Conservation (phyloP, 352 stramenopile genomes). For the Globisporangium nodosum region DNA sequence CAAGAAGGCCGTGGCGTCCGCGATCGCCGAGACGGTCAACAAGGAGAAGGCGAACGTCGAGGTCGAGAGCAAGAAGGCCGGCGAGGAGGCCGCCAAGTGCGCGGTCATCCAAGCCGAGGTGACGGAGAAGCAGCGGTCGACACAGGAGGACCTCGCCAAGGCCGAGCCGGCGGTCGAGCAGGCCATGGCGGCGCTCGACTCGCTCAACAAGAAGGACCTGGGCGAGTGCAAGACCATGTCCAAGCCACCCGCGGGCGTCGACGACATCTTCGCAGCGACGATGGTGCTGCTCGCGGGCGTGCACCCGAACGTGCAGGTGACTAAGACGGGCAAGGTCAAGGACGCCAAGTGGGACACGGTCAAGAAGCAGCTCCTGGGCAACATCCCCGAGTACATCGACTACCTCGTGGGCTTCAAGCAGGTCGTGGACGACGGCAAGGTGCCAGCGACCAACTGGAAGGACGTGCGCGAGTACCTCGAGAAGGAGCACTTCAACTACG, state of each 20-base stretch:
- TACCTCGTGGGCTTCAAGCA: conserved; percentile 93
- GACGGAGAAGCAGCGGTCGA: conserved; percentile 89
- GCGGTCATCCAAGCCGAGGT: conserved; percentile 93
- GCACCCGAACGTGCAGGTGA: conserved; percentile 90
- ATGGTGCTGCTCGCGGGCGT: conserved; percentile 94
- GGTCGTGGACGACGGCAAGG: conserved; percentile 91
- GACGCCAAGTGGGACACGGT: conserved; percentile 93
- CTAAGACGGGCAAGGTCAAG: conserved; percentile 95
- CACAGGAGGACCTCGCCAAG: conserved; percentile 89
- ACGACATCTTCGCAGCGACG: conserved; percentile 92
- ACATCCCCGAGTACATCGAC: conserved; percentile 96
- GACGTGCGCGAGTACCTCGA: conserved; percentile 92
- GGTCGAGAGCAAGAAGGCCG: conserved; percentile 91
- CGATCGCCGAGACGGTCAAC: conserved; percentile 93
- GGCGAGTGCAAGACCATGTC: conserved; percentile 96
- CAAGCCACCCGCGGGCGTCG: conserved; percentile 91
- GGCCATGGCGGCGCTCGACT: conserved; percentile 95
- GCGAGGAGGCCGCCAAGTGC: conserved; percentile 90
- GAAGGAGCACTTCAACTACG: conserved; percentile 94
- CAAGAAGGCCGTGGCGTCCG: conserved; percentile 93
- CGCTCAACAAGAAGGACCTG: conserved; percentile 95
- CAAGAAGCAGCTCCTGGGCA: conserved; percentile 93
- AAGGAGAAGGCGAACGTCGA: conserved; percentile 96
- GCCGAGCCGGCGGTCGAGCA: conserved; percentile 92
- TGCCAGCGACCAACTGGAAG: conserved; percentile 91